These are phyloP conservation scores for Podaxis pistillaris DNA, from an alignment of 768 basidiomycete genomes.

Conservation along the genomic window DNA sequence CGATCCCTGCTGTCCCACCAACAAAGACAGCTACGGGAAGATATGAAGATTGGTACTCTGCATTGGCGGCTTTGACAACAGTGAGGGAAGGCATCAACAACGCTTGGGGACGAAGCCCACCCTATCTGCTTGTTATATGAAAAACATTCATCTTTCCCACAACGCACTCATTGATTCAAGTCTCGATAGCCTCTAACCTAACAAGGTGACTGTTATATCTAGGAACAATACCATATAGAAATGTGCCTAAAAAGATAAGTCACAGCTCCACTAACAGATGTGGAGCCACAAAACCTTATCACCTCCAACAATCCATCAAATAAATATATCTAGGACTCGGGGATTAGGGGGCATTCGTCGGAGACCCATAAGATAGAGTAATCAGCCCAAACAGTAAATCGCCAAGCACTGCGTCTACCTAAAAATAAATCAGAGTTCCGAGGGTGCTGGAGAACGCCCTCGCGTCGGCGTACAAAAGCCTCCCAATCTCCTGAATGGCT, in stretches of 20 bases:
- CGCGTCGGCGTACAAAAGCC: not conserved
- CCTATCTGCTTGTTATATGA: no score
- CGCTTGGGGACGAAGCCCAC: not conserved
- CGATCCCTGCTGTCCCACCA: conserved; percentile 49
- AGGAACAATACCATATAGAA: no score
- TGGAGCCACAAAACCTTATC: no score
- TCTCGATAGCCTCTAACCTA: no score
- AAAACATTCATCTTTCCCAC: no score
- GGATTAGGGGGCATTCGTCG: not conserved
- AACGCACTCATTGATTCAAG: no score
- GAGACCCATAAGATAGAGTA: not conserved
- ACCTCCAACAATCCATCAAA: not conserved
- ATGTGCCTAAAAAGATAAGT: no score
- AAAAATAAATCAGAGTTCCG: not conserved
- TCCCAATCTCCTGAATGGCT: not conserved
- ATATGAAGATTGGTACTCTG: conserved; percentile 23
- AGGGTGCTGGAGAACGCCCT: not conserved
- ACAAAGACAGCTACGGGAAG: conserved; percentile 38
- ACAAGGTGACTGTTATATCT: no score
- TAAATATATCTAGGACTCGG: not conserved
- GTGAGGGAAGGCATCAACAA: conserved; percentile 29
- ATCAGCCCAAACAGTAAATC: not conserved
- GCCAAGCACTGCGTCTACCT: not conserved
- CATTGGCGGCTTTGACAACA: conserved; percentile 31
- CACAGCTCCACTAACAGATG: no score